Evolutionary conservation across 306 rosid species (phyloP).

Genomic region (Delonix regia): DNA sequence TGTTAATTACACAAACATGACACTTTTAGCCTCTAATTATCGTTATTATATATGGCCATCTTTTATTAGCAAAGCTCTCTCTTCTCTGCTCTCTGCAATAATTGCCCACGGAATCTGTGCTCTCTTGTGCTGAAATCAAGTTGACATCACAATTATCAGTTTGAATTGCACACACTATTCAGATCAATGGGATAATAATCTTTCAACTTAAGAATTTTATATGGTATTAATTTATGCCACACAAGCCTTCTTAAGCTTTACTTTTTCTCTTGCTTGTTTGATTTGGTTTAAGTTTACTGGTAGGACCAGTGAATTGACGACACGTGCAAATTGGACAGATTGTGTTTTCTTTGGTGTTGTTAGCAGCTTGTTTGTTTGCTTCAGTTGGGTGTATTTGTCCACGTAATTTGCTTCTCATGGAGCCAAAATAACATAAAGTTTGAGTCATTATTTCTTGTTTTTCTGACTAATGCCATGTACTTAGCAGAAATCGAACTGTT

Average conservation of each 20-base stretch:
- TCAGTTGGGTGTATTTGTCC: constrained; percentile 27
- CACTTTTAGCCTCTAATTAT: constrained; percentile 42
- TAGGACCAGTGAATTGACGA: constrained; percentile 47
- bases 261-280: constrained; percentile 2
- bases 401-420: constrained; percentile 24
- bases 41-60: constrained; percentile 33
- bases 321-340: constrained; percentile 46
- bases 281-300: constrained; percentile 27
- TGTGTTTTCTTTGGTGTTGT: constrained; percentile 29
- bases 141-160: constrained; percentile 33
- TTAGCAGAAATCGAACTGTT: constrained; percentile 26
- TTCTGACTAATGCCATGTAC: constrained; percentile 22
- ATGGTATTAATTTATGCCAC: constrained; percentile 29
- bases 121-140: constrained; percentile 16
- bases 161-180: constrained; percentile 14
- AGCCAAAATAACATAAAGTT: constrained; percentile 1
- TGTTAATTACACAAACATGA: constrained; percentile 42
- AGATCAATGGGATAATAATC: constrained; percentile 23
- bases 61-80: constrained; percentile 27
- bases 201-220: constrained; percentile 5
- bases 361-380: constrained; percentile 31
- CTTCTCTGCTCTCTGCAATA: neutral
- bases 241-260: constrained; percentile 20
- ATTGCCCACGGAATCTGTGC: constrained; percentile 7
- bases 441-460: constrained; percentile 17